Base-by-base conservation (phyloP, 2,329 filamentous ascomycete genomes). In the Cladosporium austrohemisphaericum region DNA sequence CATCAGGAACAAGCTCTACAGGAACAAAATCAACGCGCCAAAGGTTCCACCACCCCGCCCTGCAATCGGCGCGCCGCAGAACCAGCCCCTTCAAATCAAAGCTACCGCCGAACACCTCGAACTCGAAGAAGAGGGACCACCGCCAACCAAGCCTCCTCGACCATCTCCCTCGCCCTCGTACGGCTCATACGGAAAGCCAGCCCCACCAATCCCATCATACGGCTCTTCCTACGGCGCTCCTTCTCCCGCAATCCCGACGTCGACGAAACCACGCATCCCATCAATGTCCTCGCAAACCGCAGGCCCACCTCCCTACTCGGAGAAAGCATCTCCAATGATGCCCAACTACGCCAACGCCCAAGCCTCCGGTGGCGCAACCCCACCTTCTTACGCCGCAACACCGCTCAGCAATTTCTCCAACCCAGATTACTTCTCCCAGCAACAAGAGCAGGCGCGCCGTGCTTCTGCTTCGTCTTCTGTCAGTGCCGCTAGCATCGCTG, bases 381-480 rank as follows among this genome's bases (percentile, higher is more conserved):
- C 70, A 49, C 50, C 68, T 8, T 61, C 60, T 18, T 57, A 66
- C 49, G 66, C 66, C 50, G 54, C 51, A n/a, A 65, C 62, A 2
- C 22, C 46, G 49, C 40, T 58, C 55, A 37, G 61, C 55, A 44
- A 49, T 55, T 26, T 46, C 60, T 50, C 28, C 55, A 67, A 53
- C 58, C 60, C 60, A 49, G 62, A 58, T 58, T 66, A 53, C 59
- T 63, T 62, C 63, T 52, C 36, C 35, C 20, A 35, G n/a, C 29
- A 35, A 25, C 41, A 45, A 68, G 38, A 26, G 9, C 38, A 50
- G 23, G 26, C 25, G 64, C 49, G 41, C 22, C 41, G 29, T 13
- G 58, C 55, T 51, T 71, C 49, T 26, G 69, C 69, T 5, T 57
- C 67, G 22, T 61, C 44, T 41, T 70, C 61, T 5, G 51, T 63